Conservation (phyloP, 768 basidiomycete genomes). For the Psilocybe subaeruginosa region DNA sequence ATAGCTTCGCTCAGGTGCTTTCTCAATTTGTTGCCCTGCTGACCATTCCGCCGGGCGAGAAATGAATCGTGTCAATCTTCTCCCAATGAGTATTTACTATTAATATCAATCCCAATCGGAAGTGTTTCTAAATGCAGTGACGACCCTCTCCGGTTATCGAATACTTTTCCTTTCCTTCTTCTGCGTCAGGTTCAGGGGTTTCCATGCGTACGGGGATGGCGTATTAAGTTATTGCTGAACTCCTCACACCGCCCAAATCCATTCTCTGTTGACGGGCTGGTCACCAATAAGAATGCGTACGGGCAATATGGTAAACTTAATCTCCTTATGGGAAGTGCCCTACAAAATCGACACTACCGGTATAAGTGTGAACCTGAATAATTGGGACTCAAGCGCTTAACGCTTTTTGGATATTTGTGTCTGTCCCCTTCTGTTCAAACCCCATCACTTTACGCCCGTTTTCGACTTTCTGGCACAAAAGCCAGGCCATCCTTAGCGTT, state of each 20-base stretch:
- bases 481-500: not conserved
- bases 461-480: not conserved
- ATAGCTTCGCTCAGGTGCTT: not conserved
- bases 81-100: not conserved
- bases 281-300: slow-evolving; percentile 9
- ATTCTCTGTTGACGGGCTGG: not conserved
- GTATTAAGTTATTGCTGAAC: not conserved
- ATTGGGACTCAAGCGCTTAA: slow-evolving; percentile 17
- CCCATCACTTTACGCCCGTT: slow-evolving; percentile 6
- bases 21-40: not conserved
- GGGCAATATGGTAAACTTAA: not conserved
- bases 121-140: not conserved
- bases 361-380: slow-evolving; percentile 16
- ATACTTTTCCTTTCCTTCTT: not conserved
- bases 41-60: not conserved
- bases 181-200: slow-evolving; percentile 19
- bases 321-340: slow-evolving; percentile 18
- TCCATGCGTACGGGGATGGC: slow-evolving; percentile 22
- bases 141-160: not conserved
- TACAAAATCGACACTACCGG: slow-evolving; percentile 11
- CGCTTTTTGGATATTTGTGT: slow-evolving; percentile 18
- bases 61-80: not conserved
- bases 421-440: slow-evolving; percentile 8
- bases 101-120: not conserved
- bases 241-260: slow-evolving; percentile 4